phyloP scores from a whole-genome alignment of 768 basidiomycete genomes.

The Russula sp. region DNA sequence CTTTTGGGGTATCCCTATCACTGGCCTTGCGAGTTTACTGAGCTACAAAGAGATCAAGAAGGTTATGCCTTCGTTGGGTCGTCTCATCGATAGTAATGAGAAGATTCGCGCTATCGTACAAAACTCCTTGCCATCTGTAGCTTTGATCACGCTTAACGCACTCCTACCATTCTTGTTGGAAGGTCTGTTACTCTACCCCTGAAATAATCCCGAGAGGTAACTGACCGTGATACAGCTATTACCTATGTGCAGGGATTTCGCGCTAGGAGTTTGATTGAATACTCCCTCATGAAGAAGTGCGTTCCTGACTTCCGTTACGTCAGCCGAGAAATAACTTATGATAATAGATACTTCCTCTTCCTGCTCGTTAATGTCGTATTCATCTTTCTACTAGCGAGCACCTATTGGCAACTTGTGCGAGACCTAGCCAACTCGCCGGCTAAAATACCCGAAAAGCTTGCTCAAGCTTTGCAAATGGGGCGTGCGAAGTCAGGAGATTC shows the following conservation, averaged over 20 bases:
- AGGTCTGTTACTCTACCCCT: constrained; percentile 44
- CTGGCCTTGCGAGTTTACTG: constrained; percentile 78
- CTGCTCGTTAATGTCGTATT: constrained; percentile 90
- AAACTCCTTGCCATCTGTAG: constrained; percentile 89
- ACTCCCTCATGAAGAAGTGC: constrained; percentile 87
- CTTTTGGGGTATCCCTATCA: constrained; percentile 91
- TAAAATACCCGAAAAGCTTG: constrained; percentile 91
- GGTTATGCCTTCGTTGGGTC: constrained; percentile 80
- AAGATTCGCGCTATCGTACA: constrained; percentile 85
- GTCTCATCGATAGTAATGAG: constrained; percentile 77
- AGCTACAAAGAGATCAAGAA: constrained; percentile 95
- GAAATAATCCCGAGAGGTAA: constrained; percentile 9
- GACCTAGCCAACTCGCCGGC: constrained; percentile 93
- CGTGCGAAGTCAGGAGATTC: constrained; percentile 53
- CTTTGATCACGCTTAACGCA: constrained; percentile 87
- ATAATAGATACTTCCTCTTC: constrained; percentile 84
- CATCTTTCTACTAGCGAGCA: constrained; percentile 88
- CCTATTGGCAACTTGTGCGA: constrained; percentile 86
- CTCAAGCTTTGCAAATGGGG: constrained; percentile 74
- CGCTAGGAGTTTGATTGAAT: constrained; percentile 91
- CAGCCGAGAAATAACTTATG: not conserved
- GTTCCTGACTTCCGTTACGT: constrained; percentile 32
- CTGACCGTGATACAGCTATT: constrained; percentile 42
- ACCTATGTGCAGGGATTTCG: constrained; percentile 90
- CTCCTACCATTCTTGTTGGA: constrained; percentile 85